A percentile compares a stretch with the other conserved stretches of the same genome.
phyloP scores from a whole-genome alignment of 2,329 filamentous ascomycete genomes.

The Aspergillus chevalieri region DNA sequence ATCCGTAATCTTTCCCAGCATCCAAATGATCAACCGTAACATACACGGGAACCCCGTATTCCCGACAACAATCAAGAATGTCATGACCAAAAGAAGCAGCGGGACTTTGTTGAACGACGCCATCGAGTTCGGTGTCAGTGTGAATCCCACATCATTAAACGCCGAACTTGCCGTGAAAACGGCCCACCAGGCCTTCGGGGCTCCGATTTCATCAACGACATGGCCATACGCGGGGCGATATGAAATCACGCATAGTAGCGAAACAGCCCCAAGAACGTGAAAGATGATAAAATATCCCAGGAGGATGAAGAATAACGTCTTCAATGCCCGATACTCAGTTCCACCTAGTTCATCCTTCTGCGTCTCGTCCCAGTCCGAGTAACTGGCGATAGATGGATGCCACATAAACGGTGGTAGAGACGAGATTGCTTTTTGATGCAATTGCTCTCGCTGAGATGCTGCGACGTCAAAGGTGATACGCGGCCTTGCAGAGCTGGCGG shows the following conservation, averaged over 20 bases:
- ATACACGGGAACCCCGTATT: slow-evolving; percentile 92
- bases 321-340: slow-evolving; percentile 85
- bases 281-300: slow-evolving; percentile 74
- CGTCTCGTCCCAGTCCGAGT: slow-evolving; percentile 82
- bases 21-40: slow-evolving; percentile 87
- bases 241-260: slow-evolving; percentile 71
- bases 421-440: neutral
- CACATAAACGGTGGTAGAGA: slow-evolving; percentile 39
- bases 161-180: slow-evolving; percentile 79
- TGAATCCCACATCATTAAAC: slow-evolving; percentile 88
- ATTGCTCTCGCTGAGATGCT: neutral
- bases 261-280: slow-evolving; percentile 64
- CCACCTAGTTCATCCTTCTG: slow-evolving; percentile 89
- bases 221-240: slow-evolving; percentile 54
- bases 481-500: slow-evolving; percentile 8
- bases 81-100: slow-evolving; percentile 67
- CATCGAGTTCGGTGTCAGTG: slow-evolving; percentile 88
- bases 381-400: slow-evolving; percentile 80
- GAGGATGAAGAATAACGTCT: slow-evolving; percentile 71
- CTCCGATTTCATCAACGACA: slow-evolving; percentile 53
- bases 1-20: slow-evolving; percentile 60
- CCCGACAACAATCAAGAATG: slow-evolving; percentile 81
- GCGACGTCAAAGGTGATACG: slow-evolving; percentile 26
- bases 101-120: slow-evolving; percentile 70
- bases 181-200: slow-evolving; percentile 73